Evolutionary conservation across 176 grass and related monocot genomes (phyloP), one percentile per base, ranked within the genome.

Genomic region (Cymbopogon citratus): DNA sequence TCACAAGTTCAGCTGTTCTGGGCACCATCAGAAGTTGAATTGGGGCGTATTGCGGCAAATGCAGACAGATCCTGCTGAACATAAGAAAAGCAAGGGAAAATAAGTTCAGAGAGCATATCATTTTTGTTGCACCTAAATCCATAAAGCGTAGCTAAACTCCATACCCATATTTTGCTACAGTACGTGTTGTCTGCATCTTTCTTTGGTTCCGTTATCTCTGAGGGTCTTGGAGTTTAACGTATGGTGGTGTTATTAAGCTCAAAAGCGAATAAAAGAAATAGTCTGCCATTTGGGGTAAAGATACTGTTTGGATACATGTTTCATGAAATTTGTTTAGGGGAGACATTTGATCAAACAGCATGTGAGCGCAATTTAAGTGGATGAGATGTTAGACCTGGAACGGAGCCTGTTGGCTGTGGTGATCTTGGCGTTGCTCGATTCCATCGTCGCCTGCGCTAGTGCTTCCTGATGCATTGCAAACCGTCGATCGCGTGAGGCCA

Each of bases 1-100:
- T 91, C 40, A 94, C 25, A 85, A 81, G 78, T 94, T 91, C 79
- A 94, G 24, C 82, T 81, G 78, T 94, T 91, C 79, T 88, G 91
- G 16, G 92, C 79, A 65, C 89, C 89, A 67, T 77, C 65, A 54
- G 91, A 94, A 74, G 87, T 94, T 25, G 76, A 84, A 84, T 71
- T 87, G 51, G 88, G 92, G 44, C 83, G 85, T 66, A 89, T 67
- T 25, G 70, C 49, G 3, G 83, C 51, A 91, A 87, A 91, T 31
- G 89, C 63, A 63, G 92, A 81, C 65, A 91, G 81, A 81, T 94
- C 89, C 89, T 94, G 86, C 38, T 87, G 80, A 38, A n/a, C 73
- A 80, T 52, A 81, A 63, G 40, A 65, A 52, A 79, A 83, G 54
- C 10, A 14, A 39, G 38, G 38, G 38, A 7, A 39, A 62, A 76